Evolutionary conservation across 169 alveolate species (phyloP).

Genomic region (Eimeria zaria): DNA sequence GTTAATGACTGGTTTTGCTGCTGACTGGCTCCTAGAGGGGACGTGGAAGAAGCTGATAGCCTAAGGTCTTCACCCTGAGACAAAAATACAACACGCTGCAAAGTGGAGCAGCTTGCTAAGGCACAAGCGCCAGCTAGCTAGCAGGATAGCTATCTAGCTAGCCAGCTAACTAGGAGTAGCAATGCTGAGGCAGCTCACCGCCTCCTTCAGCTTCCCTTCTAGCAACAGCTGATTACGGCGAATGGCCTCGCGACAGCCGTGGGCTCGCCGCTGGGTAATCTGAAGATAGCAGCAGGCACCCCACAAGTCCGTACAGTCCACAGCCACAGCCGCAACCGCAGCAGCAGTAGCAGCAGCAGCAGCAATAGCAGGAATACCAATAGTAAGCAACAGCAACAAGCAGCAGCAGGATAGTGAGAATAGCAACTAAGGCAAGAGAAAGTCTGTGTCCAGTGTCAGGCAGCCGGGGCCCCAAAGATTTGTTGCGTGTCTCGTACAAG

Average conservation of each 20-base stretch:
- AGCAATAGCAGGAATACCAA: neutral
- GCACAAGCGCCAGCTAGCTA: neutral
- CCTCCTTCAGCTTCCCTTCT: slow-evolving; percentile 57
- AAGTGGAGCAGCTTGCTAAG: neutral
- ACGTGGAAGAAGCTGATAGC: neutral
- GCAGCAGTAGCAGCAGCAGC: slow-evolving; percentile 20
- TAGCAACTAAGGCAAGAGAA: too few relatives aligned
- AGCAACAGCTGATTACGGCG: slow-evolving; percentile 76
- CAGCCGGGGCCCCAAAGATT: neutral
- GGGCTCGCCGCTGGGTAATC: slow-evolving; percentile 73
- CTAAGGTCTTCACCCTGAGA: slow-evolving; percentile 29
- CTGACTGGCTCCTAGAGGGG: neutral
- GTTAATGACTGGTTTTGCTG: too few relatives aligned
- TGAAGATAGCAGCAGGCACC: slow-evolving; percentile 23
- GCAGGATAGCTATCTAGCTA: neutral
- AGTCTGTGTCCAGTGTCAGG: neutral
- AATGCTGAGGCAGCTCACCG: slow-evolving; percentile 11
- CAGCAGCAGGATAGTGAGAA: too few relatives aligned
- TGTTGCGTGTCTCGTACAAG: slow-evolving; percentile 1
- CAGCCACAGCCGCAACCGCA: neutral
- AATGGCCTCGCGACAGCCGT: slow-evolving; percentile 80
- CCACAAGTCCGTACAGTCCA: neutral
- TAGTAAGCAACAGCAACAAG: neutral
- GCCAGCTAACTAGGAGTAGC: neutral
- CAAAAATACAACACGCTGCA: neutral